Evolutionary conservation across 352 stramenopile species (phyloP), one percentile per base, ranked within the genome.

Genomic region (Phytophthora europaea): DNA sequence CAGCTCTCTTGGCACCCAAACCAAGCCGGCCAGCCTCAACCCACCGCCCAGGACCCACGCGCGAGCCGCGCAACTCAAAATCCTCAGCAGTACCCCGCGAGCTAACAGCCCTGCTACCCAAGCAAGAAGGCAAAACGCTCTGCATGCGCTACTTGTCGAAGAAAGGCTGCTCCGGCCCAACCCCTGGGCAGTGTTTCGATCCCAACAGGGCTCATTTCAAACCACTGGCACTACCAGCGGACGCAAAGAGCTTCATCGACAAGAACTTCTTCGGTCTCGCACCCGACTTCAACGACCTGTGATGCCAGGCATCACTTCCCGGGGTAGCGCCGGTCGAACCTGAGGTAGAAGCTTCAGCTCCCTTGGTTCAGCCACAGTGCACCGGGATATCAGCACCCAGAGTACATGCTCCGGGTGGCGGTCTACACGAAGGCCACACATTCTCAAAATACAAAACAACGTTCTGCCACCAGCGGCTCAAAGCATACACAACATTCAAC

Each of bases 141-240:
- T 73, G 58, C 40, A 67, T 73, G 66, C 38, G 58, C 7, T 67
- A 60, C 12, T 6, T 73, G 4, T 73, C 58, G 1, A 67, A 63
- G 53, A 63, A 63, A 6, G 58, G 57, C 4, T 65, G 51, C 20
- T 48, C 13, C 0, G 66, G 66, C 5, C 66, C 58, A 6, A 7
- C 36, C 5, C 50, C 40, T 15, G 50, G 66, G 7, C 48, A 73
- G 1, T 73, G 66, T 22, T 73, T 60, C 7, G 57, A 51, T 2
- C 52, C 13, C 8, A 61, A 61, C 51, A 6, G 51, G 54, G 50
- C 58, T 0, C 50, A 73, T 15, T 67, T 73, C 28, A 66, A 47
- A 15, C 65, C 36, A 0, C 34, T 55, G 0, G 65, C 65, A 5
- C 65, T 72, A 3, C 65, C 65, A 0, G 50, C 50, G 7, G 57